phyloP scores from a whole-genome alignment of 2,329 filamentous ascomycete genomes.

The Stachybotrys echinatus region DNA sequence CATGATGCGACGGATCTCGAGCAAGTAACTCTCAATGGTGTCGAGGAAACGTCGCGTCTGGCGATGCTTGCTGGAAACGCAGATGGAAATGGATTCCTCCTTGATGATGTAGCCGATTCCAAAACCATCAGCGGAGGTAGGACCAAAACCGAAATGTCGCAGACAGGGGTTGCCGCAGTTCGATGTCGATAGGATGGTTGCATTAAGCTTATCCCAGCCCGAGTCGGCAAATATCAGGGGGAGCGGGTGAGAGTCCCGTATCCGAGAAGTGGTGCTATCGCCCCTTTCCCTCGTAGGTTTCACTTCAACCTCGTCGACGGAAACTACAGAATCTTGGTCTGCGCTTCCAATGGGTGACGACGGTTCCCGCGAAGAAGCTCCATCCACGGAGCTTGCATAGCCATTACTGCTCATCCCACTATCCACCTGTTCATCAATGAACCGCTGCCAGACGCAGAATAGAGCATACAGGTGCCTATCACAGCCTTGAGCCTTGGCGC shows the following conservation, averaged over 20 bases:
- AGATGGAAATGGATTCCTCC: constrained; percentile 70
- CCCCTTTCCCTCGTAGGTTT: constrained; percentile 40
- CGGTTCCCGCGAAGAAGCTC: constrained; percentile 39
- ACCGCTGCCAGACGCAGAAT: constrained; percentile 91
- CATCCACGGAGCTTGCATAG: constrained; percentile 56
- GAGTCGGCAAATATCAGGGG: constrained; percentile 80
- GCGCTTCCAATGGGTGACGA: constrained; percentile 47
- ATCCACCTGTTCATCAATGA: constrained; percentile 61
- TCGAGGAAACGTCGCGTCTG: constrained; percentile 90
- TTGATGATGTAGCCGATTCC: constrained; percentile 99
- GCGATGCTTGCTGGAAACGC: constrained; percentile 86
- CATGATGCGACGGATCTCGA: constrained; percentile 83
- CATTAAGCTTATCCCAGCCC: constrained; percentile 95
- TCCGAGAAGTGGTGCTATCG: constrained; percentile 49
- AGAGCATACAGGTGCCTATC: constrained; percentile 92
- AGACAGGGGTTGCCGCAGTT: constrained; percentile 97
- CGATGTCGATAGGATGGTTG: constrained; percentile 90
- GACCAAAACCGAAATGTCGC: constrained; percentile 93
- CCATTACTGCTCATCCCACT: constrained; percentile 54
- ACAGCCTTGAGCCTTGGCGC: constrained; percentile 83
- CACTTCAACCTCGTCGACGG: constrained; percentile 22
- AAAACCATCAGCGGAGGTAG: constrained; percentile 88
- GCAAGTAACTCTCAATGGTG: constrained; percentile 80
- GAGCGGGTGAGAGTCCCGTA: constrained; percentile 44
- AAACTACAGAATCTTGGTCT: constrained; percentile 41